A percentile compares a stretch with the other conserved stretches of the same genome.
phyloP scores from a whole-genome alignment of 2,329 filamentous ascomycete genomes.

The Cercospora sp. region DNA sequence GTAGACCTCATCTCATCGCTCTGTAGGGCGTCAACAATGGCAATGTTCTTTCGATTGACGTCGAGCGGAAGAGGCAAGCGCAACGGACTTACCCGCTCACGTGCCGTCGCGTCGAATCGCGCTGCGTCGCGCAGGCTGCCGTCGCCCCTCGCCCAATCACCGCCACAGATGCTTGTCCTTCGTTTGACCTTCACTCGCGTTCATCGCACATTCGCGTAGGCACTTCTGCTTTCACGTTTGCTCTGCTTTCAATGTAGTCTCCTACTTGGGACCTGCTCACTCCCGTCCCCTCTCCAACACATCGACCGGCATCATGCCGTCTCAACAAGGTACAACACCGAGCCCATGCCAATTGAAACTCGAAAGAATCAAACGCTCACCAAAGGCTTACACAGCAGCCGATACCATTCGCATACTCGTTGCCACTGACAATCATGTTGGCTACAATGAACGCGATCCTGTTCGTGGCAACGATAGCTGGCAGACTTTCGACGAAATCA shows the following conservation, averaged over 20 bases:
- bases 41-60: slow-evolving; percentile 5
- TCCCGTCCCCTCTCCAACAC: neutral
- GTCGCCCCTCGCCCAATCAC: slow-evolving; percentile 2
- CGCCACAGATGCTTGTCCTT: neutral
- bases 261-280: neutral
- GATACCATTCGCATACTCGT: slow-evolving; percentile 94
- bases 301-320: slow-evolving; percentile 11
- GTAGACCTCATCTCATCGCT: slow-evolving; percentile 35
- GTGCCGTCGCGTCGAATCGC: neutral
- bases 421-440: slow-evolving; percentile 96
- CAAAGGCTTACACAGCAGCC: slow-evolving; percentile 48
- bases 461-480: slow-evolving; percentile 97
- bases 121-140: slow-evolving; percentile 6
- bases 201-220: neutral
- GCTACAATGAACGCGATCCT: slow-evolving; percentile 88
- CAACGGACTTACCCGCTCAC: slow-evolving; percentile 8
- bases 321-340: slow-evolving; percentile 7
- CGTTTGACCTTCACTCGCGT: neutral
- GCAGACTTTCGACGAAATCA: slow-evolving; percentile 92
- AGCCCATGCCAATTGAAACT: slow-evolving; percentile 7
- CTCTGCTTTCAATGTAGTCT: neutral
- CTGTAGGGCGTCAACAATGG: slow-evolving; percentile 3
- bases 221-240: neutral
- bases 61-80: slow-evolving; percentile 23
- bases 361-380: slow-evolving; percentile 12